Evolutionary conservation across 331 rosid genomes (phyloP).

Genomic region (Telfairia occidentalis): DNA sequence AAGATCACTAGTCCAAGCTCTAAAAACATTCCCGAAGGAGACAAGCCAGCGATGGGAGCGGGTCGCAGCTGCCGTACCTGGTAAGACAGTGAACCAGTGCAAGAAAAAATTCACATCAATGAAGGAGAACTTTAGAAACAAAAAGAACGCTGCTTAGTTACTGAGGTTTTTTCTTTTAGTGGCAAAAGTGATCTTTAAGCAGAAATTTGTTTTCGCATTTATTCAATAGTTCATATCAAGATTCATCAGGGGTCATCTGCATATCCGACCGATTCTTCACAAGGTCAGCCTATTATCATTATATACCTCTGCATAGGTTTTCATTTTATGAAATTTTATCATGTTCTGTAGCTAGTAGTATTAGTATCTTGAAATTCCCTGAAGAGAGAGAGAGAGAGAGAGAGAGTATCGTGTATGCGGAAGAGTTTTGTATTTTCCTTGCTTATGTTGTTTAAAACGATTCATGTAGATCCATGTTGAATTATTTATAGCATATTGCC

Average conservation of each 20-base stretch:
- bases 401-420: background rate
- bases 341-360: background rate
- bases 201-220: background rate
- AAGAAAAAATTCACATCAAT: constrained; percentile 66
- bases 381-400: background rate
- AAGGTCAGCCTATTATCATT: constrained; percentile 6
- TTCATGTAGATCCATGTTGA: constrained; percentile 3
- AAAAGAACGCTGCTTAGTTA: constrained; percentile 45
- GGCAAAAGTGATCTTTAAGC: background rate
- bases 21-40: constrained; percentile 90
- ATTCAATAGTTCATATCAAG: background rate
- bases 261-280: constrained; percentile 7
- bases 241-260: background rate
- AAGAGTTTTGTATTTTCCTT: constrained; percentile 6
- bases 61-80: constrained; percentile 87
- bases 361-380: constrained; percentile 1
- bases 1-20: constrained; percentile 85
- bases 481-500: constrained; percentile 1
- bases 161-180: background rate
- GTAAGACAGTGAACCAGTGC: constrained; percentile 83
- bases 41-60: constrained; percentile 86
- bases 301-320: background rate
- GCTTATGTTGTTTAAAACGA: background rate
- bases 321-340: background rate
- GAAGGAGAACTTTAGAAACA: constrained; percentile 90